Evolutionary conservation across 148 eudicot species (phyloP), one percentile per base, ranked within the genome.

Genomic region (Salicornia ramosissima): DNA sequence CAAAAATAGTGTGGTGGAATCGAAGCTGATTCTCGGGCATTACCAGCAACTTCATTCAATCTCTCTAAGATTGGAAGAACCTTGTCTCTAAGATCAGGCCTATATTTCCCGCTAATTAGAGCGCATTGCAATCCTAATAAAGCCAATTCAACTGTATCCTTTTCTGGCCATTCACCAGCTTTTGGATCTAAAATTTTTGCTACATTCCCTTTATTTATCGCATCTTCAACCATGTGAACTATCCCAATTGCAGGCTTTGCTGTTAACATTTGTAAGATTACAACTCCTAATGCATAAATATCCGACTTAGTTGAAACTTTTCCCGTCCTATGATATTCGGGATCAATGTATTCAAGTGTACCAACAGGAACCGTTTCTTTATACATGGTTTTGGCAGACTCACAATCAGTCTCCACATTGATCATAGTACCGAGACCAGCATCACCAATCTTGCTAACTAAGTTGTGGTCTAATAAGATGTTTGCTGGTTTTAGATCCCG

Each of bases 371-470:
- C 82, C 1, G 96, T 85, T 65, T 86, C 87, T 57, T 83, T 83
- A 83, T 79, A 84, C n/a, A 80, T 28, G 31, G 89, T 77, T 71
- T 67, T 81, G 15, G 61, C 30, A 15, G 82, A 64, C 68, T 40
- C 42, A 1, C 88, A 69, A 18, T 73, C 30, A 25, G 85, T 75
- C 40, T 83, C 92, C 5, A 76, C 29, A 39, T 78, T 67, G 22
- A 90, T 74, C 90, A 87, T 82, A 33, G 87, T 87, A 7, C 97
- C 83, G 25, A 93, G 95, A 58, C 98, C 98, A 16, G 91, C 98
- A 52, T 94, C 98, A 9, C 98, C 97, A 6, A 94, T 94, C 83
- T 94, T 94, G 82, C 98, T 94, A 36, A 90, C 97, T 8, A 86
- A 71, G 74, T 94, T 86, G 31, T 78, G 88, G 61, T 88, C 98